phyloP scores from a whole-genome alignment of 306 rosid genomes.

The Inga laurina region DNA sequence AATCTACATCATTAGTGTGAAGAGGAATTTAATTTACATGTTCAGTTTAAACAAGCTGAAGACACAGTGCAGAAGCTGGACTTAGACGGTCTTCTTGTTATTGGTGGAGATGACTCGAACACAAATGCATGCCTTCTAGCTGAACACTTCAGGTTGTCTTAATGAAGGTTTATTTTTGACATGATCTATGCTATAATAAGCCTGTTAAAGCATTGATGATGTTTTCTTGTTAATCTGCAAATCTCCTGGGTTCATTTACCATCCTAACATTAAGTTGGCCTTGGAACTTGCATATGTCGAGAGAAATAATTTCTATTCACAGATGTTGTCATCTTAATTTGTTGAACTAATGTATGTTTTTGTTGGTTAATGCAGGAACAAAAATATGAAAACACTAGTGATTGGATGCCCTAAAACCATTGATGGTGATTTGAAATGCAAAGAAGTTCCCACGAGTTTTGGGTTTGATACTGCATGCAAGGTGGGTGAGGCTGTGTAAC shows the following conservation, averaged over 20 bases:
- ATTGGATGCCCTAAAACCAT: slow-evolving; percentile 99
- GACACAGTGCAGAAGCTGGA: slow-evolving; percentile 87
- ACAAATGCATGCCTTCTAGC: slow-evolving; percentile 99
- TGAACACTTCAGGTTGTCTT: slow-evolving; percentile 82
- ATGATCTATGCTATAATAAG: slow-evolving; percentile 6
- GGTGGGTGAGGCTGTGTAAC: slow-evolving; percentile 51
- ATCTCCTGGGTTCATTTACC: not conserved
- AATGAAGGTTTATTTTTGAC: not conserved
- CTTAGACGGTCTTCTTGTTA: slow-evolving; percentile 92
- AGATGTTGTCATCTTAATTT: slow-evolving; percentile 7
- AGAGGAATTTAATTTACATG: slow-evolving; percentile 34
- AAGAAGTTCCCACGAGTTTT: slow-evolving; percentile 97
- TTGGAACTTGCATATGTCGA: not conserved
- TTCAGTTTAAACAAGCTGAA: slow-evolving; percentile 91
- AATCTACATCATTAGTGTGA: slow-evolving; percentile 12
- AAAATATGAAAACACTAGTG: slow-evolving; percentile 75
- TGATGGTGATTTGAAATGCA: slow-evolving; percentile 97
- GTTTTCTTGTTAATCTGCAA: slow-evolving; percentile 21
- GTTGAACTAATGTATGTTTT: slow-evolving; percentile 17
- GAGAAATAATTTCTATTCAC: slow-evolving; percentile 1
- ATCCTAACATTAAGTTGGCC: slow-evolving; percentile 17
- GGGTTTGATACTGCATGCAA: slow-evolving; percentile 99
- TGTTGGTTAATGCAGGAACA: slow-evolving; percentile 53
- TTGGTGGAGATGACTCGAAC: slow-evolving; percentile 99
- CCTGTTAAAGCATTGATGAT: slow-evolving; percentile 3